Conservation (phyloP, 2,329 filamentous ascomycete genomes). For the Acarospora socialis region DNA sequence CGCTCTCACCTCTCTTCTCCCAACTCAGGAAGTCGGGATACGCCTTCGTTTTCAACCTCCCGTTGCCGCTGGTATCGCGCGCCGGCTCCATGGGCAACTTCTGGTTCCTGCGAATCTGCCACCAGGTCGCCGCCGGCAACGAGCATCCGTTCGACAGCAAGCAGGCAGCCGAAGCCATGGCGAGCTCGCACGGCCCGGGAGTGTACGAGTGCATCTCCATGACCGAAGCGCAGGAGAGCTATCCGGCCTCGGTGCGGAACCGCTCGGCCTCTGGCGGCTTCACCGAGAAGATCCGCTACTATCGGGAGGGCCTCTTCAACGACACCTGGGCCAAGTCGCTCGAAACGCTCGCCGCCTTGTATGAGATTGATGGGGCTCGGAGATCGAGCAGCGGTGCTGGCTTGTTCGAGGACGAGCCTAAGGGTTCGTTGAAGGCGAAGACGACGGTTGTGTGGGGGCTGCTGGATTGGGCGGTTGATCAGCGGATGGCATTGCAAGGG, state of each 20-base stretch:
- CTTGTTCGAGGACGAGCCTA: constrained; percentile 30
- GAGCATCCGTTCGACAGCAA: constrained; percentile 19
- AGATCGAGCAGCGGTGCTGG: constrained; percentile 25
- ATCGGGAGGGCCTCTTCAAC: constrained; percentile 35
- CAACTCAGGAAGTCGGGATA: constrained; percentile 39
- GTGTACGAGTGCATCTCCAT: constrained; percentile 27
- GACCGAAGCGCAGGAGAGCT: constrained; percentile 20
- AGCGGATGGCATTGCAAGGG: constrained; percentile 35
- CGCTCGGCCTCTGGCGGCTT: constrained; percentile 28
- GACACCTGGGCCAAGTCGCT: constrained; percentile 38
- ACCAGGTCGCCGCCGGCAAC: constrained; percentile 25
- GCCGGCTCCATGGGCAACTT: constrained; percentile 36
- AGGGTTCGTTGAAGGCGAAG: constrained; percentile 35
- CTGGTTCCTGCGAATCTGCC: constrained; percentile 31
- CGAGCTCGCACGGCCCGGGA: constrained; percentile 38
- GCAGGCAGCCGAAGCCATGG: constrained; percentile 34
- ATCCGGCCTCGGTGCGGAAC: constrained; percentile 27
- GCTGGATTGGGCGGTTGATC: constrained; percentile 37
- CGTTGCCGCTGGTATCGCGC: constrained; percentile 29
- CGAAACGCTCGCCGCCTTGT: constrained; percentile 34
- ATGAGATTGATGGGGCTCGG: constrained; percentile 27
- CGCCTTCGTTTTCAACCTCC: constrained; percentile 40
- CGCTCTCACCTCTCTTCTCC: constrained; percentile 32
- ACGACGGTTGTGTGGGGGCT: constrained; percentile 41
- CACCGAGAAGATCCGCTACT: constrained; percentile 38